A percentile compares a stretch with the other conserved stretches of the same genome.
Evolutionary conservation across 2,329 filamentous ascomycete species (phyloP).

Genomic region (Alternaria burnsii): DNA sequence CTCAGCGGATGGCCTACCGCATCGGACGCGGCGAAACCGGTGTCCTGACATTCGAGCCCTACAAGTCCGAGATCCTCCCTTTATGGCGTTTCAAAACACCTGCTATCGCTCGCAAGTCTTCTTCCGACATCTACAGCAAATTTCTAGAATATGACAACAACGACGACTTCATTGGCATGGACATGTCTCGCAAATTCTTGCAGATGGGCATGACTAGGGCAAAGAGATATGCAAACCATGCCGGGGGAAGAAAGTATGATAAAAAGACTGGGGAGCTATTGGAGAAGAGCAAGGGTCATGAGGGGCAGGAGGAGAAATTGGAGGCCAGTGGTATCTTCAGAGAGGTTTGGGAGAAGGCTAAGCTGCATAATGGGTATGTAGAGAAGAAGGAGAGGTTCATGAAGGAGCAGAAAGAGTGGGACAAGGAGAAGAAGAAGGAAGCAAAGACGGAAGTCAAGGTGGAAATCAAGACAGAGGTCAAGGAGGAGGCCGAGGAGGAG

Average conservation of each 20-base stretch:
- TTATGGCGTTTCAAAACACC: constrained; percentile 67
- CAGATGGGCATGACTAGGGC: constrained; percentile 73
- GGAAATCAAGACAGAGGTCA: constrained; percentile 2
- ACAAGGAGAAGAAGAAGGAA: constrained; percentile 34
- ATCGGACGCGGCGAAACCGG: constrained; percentile 69
- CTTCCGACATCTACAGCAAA: constrained; percentile 57
- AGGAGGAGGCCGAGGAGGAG: not conserved
- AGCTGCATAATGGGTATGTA: constrained; percentile 56
- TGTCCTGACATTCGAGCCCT: constrained; percentile 70
- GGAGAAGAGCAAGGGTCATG: constrained; percentile 56
- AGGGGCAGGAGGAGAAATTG: constrained; percentile 60
- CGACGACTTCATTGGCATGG: constrained; percentile 69
- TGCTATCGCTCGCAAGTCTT: constrained; percentile 61
- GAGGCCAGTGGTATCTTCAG: constrained; percentile 60
- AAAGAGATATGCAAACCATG: constrained; percentile 66
- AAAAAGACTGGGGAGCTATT: constrained; percentile 52
- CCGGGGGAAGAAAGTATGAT: constrained; percentile 65
- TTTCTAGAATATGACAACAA: constrained; percentile 63
- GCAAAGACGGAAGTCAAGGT: constrained; percentile 1
- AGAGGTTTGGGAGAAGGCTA: constrained; percentile 59
- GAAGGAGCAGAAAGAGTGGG: constrained; percentile 58
- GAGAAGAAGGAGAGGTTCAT: constrained; percentile 57
- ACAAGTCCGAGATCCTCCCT: constrained; percentile 67
- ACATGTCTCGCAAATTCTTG: constrained; percentile 70
- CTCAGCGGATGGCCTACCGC: constrained; percentile 61